Conservation (phyloP, 2,329 filamentous ascomycete genomes). For the Gyromitra esculenta region DNA sequence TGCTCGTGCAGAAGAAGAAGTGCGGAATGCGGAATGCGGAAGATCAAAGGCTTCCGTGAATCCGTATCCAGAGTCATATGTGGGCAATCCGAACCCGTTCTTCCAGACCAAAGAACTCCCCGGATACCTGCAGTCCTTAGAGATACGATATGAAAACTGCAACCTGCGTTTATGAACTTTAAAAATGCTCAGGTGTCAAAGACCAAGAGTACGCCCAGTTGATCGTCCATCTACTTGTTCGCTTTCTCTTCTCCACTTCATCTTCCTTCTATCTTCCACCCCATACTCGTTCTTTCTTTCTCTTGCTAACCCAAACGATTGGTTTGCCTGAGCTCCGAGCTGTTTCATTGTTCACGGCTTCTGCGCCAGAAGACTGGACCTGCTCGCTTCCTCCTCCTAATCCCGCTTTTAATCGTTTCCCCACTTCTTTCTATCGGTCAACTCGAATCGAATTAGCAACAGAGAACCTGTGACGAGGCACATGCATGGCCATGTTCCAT, state of each 20-base stretch:
- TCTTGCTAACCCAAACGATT: conserved; percentile 19
- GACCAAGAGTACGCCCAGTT: conserved; percentile 22
- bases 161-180: conserved; percentile 32
- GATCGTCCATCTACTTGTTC: conserved; percentile 29
- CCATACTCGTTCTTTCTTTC: neutral
- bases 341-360: conserved; percentile 26
- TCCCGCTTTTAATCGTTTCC: conserved; percentile 23
- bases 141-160: conserved; percentile 29
- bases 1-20: conserved; percentile 36
- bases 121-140: conserved; percentile 47
- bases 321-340: conserved; percentile 18
- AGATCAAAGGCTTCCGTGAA: conserved; percentile 33
- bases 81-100: conserved; percentile 42
- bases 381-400: conserved; percentile 14
- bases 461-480: conserved; percentile 49
- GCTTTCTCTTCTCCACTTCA: conserved; percentile 22
- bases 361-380: conserved; percentile 19
- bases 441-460: conserved; percentile 49
- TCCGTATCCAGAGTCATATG: conserved; percentile 38
- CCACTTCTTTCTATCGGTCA: conserved; percentile 40
- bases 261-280: neutral
- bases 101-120: conserved; percentile 12
- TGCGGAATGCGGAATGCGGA: conserved; percentile 37
- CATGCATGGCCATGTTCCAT: conserved; percentile 52
- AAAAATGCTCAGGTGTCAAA: conserved; percentile 33